Conservation (phyloP, 805 yeast species). For the Myxozyma lipomycoides region DNA sequence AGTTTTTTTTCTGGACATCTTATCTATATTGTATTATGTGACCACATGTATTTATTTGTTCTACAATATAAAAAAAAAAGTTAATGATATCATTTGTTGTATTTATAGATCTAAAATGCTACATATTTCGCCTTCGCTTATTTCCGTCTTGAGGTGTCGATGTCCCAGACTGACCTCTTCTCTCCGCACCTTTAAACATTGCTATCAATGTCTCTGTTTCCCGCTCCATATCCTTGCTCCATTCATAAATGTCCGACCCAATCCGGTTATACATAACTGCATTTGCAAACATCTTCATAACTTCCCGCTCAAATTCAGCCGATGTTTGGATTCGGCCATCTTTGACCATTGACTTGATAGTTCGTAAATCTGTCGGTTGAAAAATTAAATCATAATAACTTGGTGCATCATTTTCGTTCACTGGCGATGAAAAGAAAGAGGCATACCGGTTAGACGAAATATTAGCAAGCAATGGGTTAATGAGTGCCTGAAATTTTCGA, state of each 20-base stretch:
- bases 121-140: neutral
- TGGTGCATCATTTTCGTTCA: constrained; percentile 62
- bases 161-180: constrained; percentile 11
- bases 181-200: constrained; percentile 53
- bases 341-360: constrained; percentile 54
- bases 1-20: constrained; percentile 3
- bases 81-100: too few species aligned
- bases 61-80: constrained; percentile 1
- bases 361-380: constrained; percentile 65
- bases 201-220: constrained; percentile 53
- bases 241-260: constrained; percentile 55
- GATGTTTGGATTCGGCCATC: constrained; percentile 51
- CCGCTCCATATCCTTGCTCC: constrained; percentile 67
- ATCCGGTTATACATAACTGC: constrained; percentile 76
- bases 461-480: constrained; percentile 58
- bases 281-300: constrained; percentile 75
- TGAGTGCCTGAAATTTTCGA: constrained; percentile 54
- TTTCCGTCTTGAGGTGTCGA: neutral
- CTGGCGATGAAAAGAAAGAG: constrained; percentile 69
- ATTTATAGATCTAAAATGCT: too few species aligned
- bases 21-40: constrained; percentile 21
- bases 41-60: constrained; percentile 26
- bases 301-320: constrained; percentile 59
- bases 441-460: constrained; percentile 69
- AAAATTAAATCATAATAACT: constrained; percentile 59